A percentile compares a stretch with the other conserved stretches of the same genome.
Conservation (phyloP, 805 yeast genomes). For the Suhomyces pyralidae region DNA sequence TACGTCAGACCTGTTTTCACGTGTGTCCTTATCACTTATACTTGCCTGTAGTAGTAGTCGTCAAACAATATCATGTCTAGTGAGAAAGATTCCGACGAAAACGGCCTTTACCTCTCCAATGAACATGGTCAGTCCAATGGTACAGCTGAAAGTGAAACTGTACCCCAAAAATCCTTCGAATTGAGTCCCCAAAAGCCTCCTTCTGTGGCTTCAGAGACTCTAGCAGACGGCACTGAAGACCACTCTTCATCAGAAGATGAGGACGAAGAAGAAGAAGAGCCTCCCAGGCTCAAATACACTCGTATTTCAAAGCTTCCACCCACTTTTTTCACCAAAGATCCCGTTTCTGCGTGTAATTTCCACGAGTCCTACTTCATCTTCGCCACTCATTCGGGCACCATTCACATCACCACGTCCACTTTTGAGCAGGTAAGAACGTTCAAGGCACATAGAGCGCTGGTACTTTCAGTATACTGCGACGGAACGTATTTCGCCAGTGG, state of each 20-base stretch:
- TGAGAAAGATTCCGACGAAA: background rate
- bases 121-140: background rate
- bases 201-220: background rate
- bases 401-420: conserved; percentile 64
- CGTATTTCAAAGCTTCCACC: conserved; percentile 64
- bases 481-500: conserved; percentile 79
- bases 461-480: conserved; percentile 69
- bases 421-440: conserved; percentile 65
- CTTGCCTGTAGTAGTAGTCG: background rate
- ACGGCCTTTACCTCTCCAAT: background rate
- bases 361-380: conserved; percentile 63
- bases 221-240: conserved; percentile 4
- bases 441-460: conserved; percentile 82
- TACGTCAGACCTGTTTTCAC: too few species aligned
- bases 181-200: background rate
- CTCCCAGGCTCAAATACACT: conserved; percentile 73
- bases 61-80: background rate
- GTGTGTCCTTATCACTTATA: too few species aligned
- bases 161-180: background rate
- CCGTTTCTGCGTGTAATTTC: conserved; percentile 68
- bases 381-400: conserved; percentile 86
- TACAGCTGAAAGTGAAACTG: background rate
- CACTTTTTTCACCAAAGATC: conserved; percentile 69
- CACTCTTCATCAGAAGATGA: conserved; percentile 16
- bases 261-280: conserved; percentile 44